Evolutionary conservation across 495 filamentous ascomycete species (phyloP), one percentile per base, ranked within the genome.

Genomic region (Penicillium desertorum): DNA sequence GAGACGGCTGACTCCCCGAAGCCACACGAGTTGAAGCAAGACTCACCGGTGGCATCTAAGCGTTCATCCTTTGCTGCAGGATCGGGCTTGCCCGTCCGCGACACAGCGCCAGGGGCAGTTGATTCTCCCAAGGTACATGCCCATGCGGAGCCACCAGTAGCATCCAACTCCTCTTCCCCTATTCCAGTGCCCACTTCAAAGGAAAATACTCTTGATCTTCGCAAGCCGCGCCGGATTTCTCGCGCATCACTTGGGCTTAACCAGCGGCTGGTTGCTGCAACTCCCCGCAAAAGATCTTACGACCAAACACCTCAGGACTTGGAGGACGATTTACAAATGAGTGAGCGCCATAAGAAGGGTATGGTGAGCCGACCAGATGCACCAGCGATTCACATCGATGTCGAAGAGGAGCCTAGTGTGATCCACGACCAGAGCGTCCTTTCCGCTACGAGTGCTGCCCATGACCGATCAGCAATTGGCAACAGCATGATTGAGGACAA

Each of bases 401-500:
- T 58, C 19, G 69, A 72, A 32, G 69, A 78, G 30, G 68, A 71
- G 19, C 63, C 64, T 10, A 65, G 67, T 23, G 54, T 70, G 22
- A 44, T 62, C 29, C 58, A 69, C 37, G 64, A 68, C 12, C 60
- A 66, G 51, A 68, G 57, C 39, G 19, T 60, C 7, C 39, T 49
- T 14, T 68, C 71, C 9, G 54, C 47, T 32, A 30, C 52, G 0
- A 64, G 55, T 53, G 59, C 57, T 9, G 48, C 45, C 5, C 52
- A 63, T n/a, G 62, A 67, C 39, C 59, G 49, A 11, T 69, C 66
- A 20, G 53, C 62, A 5, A 67, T 70, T 11, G 69, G 53, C 34
- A 72, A 69, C 39, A 76, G 73, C 43, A 62, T 72, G 59, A 62
- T 76, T 53, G 75, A 79, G 44, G 73, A 76, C 34, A 75, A 61